Percentiles rank a stretch among this genome's conserved stretches.
These are phyloP conservation scores for Lodderomyces theae DNA, from an alignment of 1,139 yeast genomes.

Conservation along the genomic window DNA sequence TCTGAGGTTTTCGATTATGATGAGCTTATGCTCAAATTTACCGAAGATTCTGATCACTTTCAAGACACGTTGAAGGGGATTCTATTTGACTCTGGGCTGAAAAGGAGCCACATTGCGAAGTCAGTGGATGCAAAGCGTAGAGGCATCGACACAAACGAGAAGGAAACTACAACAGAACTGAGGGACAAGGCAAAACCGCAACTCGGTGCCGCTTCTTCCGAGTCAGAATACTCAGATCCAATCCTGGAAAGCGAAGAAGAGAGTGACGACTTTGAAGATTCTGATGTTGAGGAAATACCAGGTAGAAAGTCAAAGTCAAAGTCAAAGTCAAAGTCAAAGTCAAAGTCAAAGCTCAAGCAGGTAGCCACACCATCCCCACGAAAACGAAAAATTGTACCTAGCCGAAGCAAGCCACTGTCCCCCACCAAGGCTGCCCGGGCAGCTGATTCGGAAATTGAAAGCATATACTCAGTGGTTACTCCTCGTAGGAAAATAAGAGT, in stretches of 20 bases:
- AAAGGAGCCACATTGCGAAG: background rate
- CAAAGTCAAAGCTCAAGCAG: background rate
- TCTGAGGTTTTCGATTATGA: constrained; percentile 37
- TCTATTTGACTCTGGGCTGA: background rate
- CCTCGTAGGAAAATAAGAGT: constrained; percentile 16
- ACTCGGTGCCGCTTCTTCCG: background rate
- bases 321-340: no score
- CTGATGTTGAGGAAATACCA: background rate
- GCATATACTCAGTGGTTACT: constrained; percentile 12
- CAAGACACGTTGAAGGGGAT: constrained; percentile 23
- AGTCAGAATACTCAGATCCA: background rate
- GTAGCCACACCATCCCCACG: background rate
- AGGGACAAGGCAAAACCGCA: background rate
- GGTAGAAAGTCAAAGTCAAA: no score
- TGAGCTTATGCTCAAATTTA: constrained; percentile 21
- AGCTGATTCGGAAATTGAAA: constrained; percentile 9
- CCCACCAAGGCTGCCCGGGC: constrained; percentile 5
- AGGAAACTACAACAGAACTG: background rate
- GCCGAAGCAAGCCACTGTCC: constrained; percentile 3
- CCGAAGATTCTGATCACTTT: constrained; percentile 26
- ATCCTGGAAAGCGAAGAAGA: background rate
- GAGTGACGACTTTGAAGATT: background rate
- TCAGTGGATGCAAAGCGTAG: background rate
- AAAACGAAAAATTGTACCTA: background rate
- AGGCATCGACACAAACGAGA: background rate